These are phyloP conservation scores for Knufia petricola DNA, from an alignment of 2,329 filamentous ascomycete species.

Conservation along the genomic window DNA sequence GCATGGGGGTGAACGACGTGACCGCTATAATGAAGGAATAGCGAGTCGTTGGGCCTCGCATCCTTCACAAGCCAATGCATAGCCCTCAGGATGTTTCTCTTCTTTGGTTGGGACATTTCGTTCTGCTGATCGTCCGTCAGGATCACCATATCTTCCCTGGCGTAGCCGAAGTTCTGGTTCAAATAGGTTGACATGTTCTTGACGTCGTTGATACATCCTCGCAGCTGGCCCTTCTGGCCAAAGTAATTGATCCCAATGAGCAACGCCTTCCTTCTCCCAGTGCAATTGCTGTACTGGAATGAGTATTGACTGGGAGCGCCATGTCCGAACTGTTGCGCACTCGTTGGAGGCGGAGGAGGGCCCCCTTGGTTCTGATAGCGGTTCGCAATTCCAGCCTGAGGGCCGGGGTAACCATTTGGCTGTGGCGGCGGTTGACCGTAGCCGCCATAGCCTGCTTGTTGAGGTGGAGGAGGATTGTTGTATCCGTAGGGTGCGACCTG, in stretches of 20 bases:
- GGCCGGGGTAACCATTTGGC: slow-evolving; percentile 32
- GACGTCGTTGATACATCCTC: slow-evolving; percentile 94
- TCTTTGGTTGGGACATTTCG: slow-evolving; percentile 92
- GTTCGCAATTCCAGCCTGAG: slow-evolving; percentile 20
- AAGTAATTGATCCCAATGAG: slow-evolving; percentile 97
- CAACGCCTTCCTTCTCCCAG: slow-evolving; percentile 76
- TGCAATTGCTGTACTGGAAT: slow-evolving; percentile 88
- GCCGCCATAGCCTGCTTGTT: slow-evolving; percentile 29
- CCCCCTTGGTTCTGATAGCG: slow-evolving; percentile 23
- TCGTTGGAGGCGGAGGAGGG: slow-evolving; percentile 56
- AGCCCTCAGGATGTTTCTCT: slow-evolving; percentile 84
- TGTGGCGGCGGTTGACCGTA: slow-evolving; percentile 26
- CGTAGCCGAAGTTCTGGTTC: slow-evolving; percentile 81
- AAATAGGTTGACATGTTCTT: slow-evolving; percentile 93
- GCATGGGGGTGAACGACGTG: no score
- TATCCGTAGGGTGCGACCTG: slow-evolving; percentile 32
- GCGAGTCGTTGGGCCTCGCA: slow-evolving; percentile 79
- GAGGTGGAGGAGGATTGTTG: slow-evolving; percentile 26
- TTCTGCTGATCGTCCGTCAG: slow-evolving; percentile 96
- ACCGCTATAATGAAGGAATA: slow-evolving; percentile 88
- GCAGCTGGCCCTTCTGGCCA: slow-evolving; percentile 76
- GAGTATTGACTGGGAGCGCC: slow-evolving; percentile 71
- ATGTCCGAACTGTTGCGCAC: slow-evolving; percentile 63
- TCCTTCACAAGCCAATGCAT: slow-evolving; percentile 99
- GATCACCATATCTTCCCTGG: slow-evolving; percentile 87